Base-by-base conservation (phyloP, 1,284 basidiomycete genomes). In the Agroathelia rolfsii region DNA sequence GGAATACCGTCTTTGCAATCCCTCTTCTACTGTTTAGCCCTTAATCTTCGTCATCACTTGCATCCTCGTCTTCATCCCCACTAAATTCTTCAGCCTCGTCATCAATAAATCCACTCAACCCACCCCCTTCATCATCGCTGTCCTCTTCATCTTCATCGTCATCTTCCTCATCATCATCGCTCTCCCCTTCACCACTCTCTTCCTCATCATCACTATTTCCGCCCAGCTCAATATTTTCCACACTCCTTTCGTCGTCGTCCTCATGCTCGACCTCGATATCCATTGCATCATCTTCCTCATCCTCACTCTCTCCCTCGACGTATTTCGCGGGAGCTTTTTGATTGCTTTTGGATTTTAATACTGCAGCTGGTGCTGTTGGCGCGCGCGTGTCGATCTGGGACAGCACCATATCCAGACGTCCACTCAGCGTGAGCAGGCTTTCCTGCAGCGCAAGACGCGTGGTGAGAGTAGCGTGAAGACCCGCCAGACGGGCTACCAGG, bases 401-500 rank as follows among this genome's bases (percentile, higher is more conserved):
- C 27, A 97, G 69, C 3, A 95, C 88, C 58, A 94, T 83, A 50
- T 96, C 94, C 14, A 97, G 66, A 38, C 90, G 76, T 10, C 94
- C 94, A 37, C 78, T 87, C 25, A 98, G 68, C 3, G 85, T 76
- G 6, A 94, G 62, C 10, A 98, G 63, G 35, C 80, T 86, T 44
- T 92, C 82, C 47, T 95, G 86, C 19, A 95, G 61, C 21, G 81
- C 70, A 15, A 95, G 62, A 17, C 94, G 76, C 18, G 78, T 69
- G 1, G 81, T 78, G 18, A 98, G 67, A 2, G 86, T 86, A 9
- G 82, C 70, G 49, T 96, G 88, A 21, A 98, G 66, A 11, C 76
- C 74, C 1, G 90, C 77, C 5, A 98, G 69, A 26, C 88, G 78
- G 21, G 76, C 71, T 11, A 92, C 81, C 5, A 94, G 66, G 48